phyloP scores from a whole-genome alignment of 257 asterid genomes.

The Capsicum rhomboideum region DNA sequence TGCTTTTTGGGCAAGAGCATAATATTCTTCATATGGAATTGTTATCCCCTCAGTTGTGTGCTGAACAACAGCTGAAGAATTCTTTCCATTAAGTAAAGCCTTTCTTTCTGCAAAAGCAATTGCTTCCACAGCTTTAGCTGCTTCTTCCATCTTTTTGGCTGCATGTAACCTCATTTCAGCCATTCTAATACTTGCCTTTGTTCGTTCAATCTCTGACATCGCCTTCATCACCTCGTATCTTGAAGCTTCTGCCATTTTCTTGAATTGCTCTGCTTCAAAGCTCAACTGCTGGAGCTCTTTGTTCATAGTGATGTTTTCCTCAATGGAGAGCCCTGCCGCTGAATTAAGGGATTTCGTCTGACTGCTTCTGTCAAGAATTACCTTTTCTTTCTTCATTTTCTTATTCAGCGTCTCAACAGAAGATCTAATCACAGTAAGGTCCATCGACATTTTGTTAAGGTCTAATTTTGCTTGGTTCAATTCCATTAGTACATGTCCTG shows the following conservation, averaged over 20 bases:
- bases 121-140: constrained; percentile 84
- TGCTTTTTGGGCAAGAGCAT: constrained; percentile 45
- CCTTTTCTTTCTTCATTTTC: constrained; percentile 43
- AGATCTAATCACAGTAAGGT: constrained; percentile 69
- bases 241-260: constrained; percentile 83
- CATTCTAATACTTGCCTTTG: constrained; percentile 70
- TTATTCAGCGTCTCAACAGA: constrained; percentile 72
- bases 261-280: constrained; percentile 74
- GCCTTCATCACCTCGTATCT: constrained; percentile 87
- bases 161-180: constrained; percentile 91
- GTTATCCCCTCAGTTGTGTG: constrained; percentile 41
- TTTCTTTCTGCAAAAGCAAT: constrained; percentile 45
- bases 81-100: constrained; percentile 9
- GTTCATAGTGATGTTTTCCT: constrained; percentile 4
- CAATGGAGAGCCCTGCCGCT: constrained; percentile 2
- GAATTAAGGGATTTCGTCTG: constrained; percentile 11
- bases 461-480: constrained; percentile 56
- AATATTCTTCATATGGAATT: constrained; percentile 62
- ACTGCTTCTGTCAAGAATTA: constrained; percentile 16
- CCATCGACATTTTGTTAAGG: constrained; percentile 57
- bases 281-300: constrained; percentile 17
- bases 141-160: constrained; percentile 91
- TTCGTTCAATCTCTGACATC: constrained; percentile 71
- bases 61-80: constrained; percentile 1
- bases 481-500: constrained; percentile 51